These are phyloP conservation scores for Papiliotrema laurentii DNA, from an alignment of 1,284 basidiomycete genomes.

Conservation along the genomic window DNA sequence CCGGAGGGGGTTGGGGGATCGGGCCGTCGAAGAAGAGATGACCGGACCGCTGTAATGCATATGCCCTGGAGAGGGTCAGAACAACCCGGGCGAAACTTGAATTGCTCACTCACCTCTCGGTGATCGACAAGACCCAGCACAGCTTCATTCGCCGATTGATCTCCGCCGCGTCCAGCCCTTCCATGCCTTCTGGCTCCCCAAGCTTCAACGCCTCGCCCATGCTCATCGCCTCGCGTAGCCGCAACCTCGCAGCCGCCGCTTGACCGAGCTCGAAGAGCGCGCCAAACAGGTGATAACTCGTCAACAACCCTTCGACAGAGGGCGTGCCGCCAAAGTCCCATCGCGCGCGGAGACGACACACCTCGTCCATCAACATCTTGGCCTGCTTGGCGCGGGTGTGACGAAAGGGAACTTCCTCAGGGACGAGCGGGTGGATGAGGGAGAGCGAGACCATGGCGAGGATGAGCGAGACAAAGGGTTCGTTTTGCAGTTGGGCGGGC, in stretches of 20 bases:
- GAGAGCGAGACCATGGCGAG: conserved; percentile 21
- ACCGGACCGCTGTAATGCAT: conserved; percentile 10
- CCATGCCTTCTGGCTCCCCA: conserved; percentile 8
- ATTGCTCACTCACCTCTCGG: conserved; percentile 19
- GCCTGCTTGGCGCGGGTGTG: conserved; percentile 15
- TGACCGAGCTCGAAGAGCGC: conserved; percentile 27
- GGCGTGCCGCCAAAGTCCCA: conserved; percentile 23
- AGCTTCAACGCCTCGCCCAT: conserved; percentile 24
- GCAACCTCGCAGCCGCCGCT: conserved; percentile 16
- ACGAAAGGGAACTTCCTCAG: conserved; percentile 12
- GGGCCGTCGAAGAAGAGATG: conserved; percentile 20
- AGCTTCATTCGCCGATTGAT: conserved; percentile 15
- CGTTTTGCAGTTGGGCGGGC: conserved; percentile 7
- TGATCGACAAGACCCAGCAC: conserved; percentile 29
- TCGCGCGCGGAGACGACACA: conserved; percentile 12
- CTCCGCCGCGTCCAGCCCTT: conserved; percentile 9
- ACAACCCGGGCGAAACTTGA: background rate
- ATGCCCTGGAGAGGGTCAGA: background rate
- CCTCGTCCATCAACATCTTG: conserved; percentile 28
- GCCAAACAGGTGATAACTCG: conserved; percentile 30
- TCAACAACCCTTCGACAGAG: conserved; percentile 18
- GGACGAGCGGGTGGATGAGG: conserved; percentile 26
- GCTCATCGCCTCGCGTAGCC: conserved; percentile 20
- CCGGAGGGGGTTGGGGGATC: conserved; percentile 3
- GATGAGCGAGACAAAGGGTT: conserved; percentile 19